phyloP scores from a whole-genome alignment of 768 basidiomycete species.

The Rossbeevera mucosa region DNA sequence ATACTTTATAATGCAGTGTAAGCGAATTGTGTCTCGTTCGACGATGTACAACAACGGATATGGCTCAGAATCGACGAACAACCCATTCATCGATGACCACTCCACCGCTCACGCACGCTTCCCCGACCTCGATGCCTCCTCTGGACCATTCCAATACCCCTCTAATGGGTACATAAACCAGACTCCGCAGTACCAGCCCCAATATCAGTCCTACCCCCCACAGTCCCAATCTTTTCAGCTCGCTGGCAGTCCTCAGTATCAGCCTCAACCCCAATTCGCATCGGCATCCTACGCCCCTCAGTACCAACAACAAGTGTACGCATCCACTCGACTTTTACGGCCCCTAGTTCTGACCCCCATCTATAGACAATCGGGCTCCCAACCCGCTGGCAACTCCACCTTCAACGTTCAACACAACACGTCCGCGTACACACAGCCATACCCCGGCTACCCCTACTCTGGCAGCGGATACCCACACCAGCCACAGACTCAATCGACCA shows the following conservation, averaged over 20 bases:
- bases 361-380: conserved; percentile 27
- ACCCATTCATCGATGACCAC: conserved; percentile 62
- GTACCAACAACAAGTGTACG: conserved; percentile 21
- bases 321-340: neutral
- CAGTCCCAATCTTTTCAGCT: conserved; percentile 15
- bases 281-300: conserved; percentile 23
- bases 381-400: conserved; percentile 25
- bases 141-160: conserved; percentile 11
- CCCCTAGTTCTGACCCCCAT: conserved; percentile 5
- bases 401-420: conserved; percentile 50
- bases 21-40: neutral
- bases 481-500: conserved; percentile 11
- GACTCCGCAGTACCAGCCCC: conserved; percentile 34
- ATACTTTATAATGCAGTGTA: neutral
- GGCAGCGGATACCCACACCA: conserved; percentile 24
- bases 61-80: conserved; percentile 45
- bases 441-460: conserved; percentile 27
- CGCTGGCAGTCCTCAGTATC: conserved; percentile 6
- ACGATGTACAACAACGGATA: conserved; percentile 42
- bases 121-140: conserved; percentile 51
- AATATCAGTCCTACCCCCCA: conserved; percentile 33
- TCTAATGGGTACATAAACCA: conserved; percentile 24
- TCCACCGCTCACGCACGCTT: conserved; percentile 49
- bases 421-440: conserved; percentile 55
- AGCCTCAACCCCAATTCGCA: conserved; percentile 20